These are phyloP conservation scores for Lindgomyces ingoldianus DNA, from an alignment of 495 filamentous ascomycete species.

Conservation along the genomic window DNA sequence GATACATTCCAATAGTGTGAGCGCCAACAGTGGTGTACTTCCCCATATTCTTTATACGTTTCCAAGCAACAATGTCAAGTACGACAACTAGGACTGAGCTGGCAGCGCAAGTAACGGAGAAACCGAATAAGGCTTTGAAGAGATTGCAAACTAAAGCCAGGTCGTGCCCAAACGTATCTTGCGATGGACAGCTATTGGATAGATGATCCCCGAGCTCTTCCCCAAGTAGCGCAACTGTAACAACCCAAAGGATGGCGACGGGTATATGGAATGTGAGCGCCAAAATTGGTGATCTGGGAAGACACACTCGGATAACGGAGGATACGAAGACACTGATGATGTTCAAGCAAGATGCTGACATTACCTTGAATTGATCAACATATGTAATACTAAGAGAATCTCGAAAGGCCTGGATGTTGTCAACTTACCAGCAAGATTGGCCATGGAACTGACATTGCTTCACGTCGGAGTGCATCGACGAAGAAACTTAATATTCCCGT, in stretches of 20 bases:
- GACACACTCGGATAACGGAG: background rate
- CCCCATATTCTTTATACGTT: background rate
- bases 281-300: background rate
- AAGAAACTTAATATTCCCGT: constrained; percentile 13
- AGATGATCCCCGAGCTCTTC: constrained; percentile 10
- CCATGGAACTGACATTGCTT: constrained; percentile 2
- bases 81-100: background rate
- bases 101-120: background rate
- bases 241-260: background rate
- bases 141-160: constrained; percentile 14
- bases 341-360: background rate
- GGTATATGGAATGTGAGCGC: background rate
- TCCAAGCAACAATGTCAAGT: constrained; percentile 1
- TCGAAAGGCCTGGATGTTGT: background rate
- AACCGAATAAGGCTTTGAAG: constrained; percentile 10
- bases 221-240: background rate
- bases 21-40: constrained; percentile 5
- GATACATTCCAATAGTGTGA: background rate
- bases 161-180: background rate
- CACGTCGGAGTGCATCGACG: constrained; percentile 12
- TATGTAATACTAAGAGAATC: background rate
- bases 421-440: constrained; percentile 4
- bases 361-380: background rate
- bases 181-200: background rate
- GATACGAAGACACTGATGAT: background rate